Conservation (phyloP, 1,284 basidiomycete species). For the Gastroboletus turbinatus region DNA sequence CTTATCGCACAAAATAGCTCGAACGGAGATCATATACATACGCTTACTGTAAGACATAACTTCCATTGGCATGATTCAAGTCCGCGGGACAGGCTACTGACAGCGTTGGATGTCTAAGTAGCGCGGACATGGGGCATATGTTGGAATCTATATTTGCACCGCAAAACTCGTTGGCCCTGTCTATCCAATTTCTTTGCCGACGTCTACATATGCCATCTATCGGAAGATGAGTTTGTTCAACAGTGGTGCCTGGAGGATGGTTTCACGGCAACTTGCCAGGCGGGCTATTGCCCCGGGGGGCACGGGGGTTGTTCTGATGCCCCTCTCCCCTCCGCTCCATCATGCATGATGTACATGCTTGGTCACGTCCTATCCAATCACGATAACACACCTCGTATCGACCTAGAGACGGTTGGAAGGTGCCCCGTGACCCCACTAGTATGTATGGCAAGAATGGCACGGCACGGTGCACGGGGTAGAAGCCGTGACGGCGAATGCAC, state of each 20-base stretch:
- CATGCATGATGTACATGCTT: too few relatives aligned
- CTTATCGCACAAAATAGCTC: not conserved
- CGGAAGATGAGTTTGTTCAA: constrained; percentile 1
- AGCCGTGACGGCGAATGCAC: not conserved
- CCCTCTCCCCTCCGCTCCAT: too few relatives aligned
- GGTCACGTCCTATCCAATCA: too few relatives aligned
- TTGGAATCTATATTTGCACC: not conserved
- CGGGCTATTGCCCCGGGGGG: too few relatives aligned
- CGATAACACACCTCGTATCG: too few relatives aligned
- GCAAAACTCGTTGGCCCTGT: not conserved
- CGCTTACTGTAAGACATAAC: too few relatives aligned
- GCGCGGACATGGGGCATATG: not conserved
- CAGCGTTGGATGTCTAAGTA: not conserved
- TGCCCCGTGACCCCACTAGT: too few relatives aligned
- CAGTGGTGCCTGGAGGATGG: not conserved
- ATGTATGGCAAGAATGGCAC: too few relatives aligned
- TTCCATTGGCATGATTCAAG: not conserved
- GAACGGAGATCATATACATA: too few relatives aligned
- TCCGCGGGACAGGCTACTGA: not conserved
- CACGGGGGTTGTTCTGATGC: too few relatives aligned
- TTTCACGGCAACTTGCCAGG: not conserved
- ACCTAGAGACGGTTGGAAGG: too few relatives aligned
- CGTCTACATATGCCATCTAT: not conserved
- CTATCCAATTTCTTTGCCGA: not conserved
- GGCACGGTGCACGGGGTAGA: not conserved